phyloP scores from a whole-genome alignment of 73 alveolate species.

The Tetrahymena thermophila region DNA sequence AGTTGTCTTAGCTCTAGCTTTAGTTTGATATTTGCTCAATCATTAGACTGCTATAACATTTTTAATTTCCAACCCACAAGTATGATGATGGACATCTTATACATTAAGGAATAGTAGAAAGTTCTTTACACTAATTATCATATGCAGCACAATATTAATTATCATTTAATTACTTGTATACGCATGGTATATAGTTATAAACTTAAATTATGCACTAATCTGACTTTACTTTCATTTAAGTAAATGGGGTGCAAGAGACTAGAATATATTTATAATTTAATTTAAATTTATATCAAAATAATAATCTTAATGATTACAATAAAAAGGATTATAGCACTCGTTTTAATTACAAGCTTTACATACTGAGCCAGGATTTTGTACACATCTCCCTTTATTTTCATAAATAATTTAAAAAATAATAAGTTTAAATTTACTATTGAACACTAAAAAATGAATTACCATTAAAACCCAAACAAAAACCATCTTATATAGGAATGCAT shows the following conservation, averaged over 20 bases:
- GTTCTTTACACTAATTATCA: not conserved
- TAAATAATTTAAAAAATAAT: no score
- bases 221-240: not conserved
- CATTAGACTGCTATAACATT: not conserved
- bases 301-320: not conserved
- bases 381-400: not conserved
- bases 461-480: not conserved
- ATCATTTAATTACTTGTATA: not conserved
- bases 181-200: not conserved
- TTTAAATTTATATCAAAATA: not conserved
- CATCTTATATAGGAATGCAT: not conserved
- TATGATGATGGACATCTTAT: not conserved
- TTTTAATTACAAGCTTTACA: not conserved
- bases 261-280: not conserved
- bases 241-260: no score
- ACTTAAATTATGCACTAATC: not conserved
- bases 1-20: not conserved
- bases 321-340: not conserved
- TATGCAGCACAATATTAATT: not conserved
- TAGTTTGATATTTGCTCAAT: not conserved
- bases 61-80: not conserved
- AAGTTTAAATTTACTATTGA: no score
- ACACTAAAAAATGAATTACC: not conserved
- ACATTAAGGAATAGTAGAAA: not conserved
- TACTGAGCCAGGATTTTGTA: not conserved